Evolutionary conservation across 2,329 filamentous ascomycete species (phyloP).

Genomic region (Rhinocladiella similis): DNA sequence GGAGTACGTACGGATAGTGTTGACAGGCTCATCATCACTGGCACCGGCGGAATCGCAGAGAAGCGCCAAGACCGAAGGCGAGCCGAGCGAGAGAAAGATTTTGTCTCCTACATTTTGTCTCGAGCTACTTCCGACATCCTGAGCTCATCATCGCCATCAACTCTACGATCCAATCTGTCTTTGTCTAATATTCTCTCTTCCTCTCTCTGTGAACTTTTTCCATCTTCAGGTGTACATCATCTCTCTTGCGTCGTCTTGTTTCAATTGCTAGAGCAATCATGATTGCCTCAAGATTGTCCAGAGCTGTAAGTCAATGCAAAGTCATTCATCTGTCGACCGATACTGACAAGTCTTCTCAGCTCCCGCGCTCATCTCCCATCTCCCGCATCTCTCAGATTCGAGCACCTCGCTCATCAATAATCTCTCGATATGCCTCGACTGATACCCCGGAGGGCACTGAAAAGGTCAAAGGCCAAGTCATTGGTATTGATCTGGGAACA

Average conservation of each 20-base stretch:
- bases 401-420: slow-evolving; percentile 70
- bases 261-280: slow-evolving; percentile 42
- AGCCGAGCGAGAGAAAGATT: slow-evolving; percentile 11
- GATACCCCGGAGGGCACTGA: slow-evolving; percentile 59
- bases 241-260: slow-evolving; percentile 26
- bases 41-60: no score
- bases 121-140: slow-evolving; percentile 10
- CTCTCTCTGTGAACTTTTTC: slow-evolving; percentile 14
- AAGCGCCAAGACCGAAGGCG: slow-evolving; percentile 2
- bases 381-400: slow-evolving; percentile 68
- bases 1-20: no score
- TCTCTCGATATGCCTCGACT: slow-evolving; percentile 76
- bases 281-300: slow-evolving; percentile 70
- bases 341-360: slow-evolving; percentile 47
- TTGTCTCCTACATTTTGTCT: not conserved
- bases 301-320: slow-evolving; percentile 62
- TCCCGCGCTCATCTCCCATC: slow-evolving; percentile 74
- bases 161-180: slow-evolving; percentile 26
- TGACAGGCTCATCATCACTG: no score
- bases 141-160: slow-evolving; percentile 14
- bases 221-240: slow-evolving; percentile 21
- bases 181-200: not conserved
- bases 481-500: slow-evolving; percentile 98
- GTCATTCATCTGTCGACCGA: slow-evolving; percentile 13
- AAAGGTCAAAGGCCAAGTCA: slow-evolving; percentile 93